Conservation (phyloP, 2,329 filamentous ascomycete species). For the Sordariomycetes sp. region DNA sequence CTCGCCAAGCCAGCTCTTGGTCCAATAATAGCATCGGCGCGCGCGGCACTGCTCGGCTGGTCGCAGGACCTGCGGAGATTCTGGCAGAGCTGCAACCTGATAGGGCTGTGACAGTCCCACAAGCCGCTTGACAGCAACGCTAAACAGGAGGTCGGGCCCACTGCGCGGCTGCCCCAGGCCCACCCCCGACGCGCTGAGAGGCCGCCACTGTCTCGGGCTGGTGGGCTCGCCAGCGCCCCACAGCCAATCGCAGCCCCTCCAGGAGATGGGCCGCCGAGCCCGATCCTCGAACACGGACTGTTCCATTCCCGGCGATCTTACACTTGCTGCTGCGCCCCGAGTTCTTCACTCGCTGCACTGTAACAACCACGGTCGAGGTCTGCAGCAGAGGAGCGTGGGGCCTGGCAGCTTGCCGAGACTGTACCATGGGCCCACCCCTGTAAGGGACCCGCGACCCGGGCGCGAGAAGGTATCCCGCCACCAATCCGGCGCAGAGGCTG, state of each 20-base stretch:
- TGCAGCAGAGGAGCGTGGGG: not conserved
- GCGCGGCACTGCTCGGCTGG: no score
- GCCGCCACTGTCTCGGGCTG: not conserved
- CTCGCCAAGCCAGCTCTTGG: no score
- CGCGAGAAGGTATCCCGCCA: not conserved
- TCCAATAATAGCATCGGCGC: no score
- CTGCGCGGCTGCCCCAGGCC: not conserved
- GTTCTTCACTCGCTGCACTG: not conserved
- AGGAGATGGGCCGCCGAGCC: not conserved
- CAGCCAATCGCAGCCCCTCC: not conserved
- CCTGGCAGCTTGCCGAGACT: not conserved
- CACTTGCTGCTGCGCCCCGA: not conserved
- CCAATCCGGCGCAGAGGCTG: not conserved
- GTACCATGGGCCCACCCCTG: not conserved
- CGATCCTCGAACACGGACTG: constrained; percentile 1
- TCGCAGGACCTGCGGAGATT: constrained; percentile 10
- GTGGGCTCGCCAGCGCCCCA: not conserved
- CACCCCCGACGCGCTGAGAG: not conserved
- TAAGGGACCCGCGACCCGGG: not conserved
- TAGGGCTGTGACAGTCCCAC: not conserved
- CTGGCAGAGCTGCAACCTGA: constrained; percentile 30
- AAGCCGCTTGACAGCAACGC: not conserved
- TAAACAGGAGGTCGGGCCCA: not conserved
- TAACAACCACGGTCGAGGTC: not conserved
- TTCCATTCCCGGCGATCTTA: constrained; percentile 5